Base-by-base conservation (phyloP, 345 rosid genomes). In the Camelina laxa region DNA sequence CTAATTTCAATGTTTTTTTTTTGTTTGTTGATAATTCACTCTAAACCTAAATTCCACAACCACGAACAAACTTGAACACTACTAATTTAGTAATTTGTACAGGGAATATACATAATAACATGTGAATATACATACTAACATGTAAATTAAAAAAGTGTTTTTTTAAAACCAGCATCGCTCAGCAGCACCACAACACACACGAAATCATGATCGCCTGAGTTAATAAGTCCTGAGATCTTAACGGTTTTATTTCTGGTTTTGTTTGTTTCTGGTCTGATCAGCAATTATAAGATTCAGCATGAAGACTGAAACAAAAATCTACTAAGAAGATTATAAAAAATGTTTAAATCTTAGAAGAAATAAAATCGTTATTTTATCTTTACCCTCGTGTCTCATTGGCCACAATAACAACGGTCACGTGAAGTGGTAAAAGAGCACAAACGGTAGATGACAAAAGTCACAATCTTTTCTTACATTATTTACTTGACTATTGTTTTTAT, bases 361-460 rank as follows among this genome's bases (percentile, higher is more conserved):
- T 20, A 13, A 60, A 49, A 24, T 51, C 5, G 27, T 35, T 21
- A 12, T 61, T 9, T 16, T 45, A 63, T 44, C 35, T 5, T 47
- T 27, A 70, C 67, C 51, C 24, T 70, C 45, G 36, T 70, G 65
- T 57, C 27, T 65, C 76, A 71, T 72, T 71, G 76, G 73, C 57
- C 63, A 71, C 62, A 33, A 54, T 76, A 70, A 70, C 68, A 72
- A 70, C 22, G 63, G 72, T 77, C 80, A 77, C 77, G 76, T 71
- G 80, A 59, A 71, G 47, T 7, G 69, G 68, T 50, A 56, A 65
- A 77, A 71, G 76, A 58, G 62, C 72, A 70, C 76, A 50, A 59
- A 49, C 48, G 67, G 20, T 77, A 70, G 38, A 67, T 65, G 80
- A 77, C 76, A 77, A 66, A 71, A 17, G 21, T 63, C 72, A 19